Percentiles rank a stretch among this genome's conserved stretches.
phyloP scores from a whole-genome alignment of 179 eudicot species.

The Amaranthus tricolor region DNA sequence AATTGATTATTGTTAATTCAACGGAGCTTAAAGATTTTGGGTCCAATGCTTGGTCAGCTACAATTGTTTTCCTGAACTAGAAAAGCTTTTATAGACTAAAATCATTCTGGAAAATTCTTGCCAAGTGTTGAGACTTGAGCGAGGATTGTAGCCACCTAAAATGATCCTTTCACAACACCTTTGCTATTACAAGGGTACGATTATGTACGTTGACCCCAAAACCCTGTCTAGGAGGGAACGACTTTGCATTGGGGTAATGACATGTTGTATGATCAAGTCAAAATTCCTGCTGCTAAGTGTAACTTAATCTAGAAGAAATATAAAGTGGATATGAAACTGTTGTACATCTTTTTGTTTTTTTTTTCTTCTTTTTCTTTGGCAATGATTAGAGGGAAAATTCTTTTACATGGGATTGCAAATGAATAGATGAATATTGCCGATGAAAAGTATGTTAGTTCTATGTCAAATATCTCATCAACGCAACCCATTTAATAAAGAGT shows the following conservation, averaged over 20 bases:
- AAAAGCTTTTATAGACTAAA: conserved; percentile 1
- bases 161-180: neutral
- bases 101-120: conserved; percentile 1
- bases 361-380: no score
- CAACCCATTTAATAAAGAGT: no score
- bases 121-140: neutral
- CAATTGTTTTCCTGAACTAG: conserved; percentile 7
- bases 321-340: neutral
- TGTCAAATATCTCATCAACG: no score
- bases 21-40: conserved; percentile 4
- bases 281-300: neutral
- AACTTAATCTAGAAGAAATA: neutral
- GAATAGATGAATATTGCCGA: no score
- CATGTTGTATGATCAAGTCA: neutral
- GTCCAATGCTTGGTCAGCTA: neutral
- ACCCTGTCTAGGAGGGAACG: no score
- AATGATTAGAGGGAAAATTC: no score
- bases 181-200: neutral
- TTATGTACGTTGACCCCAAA: neutral
- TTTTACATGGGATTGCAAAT: no score
- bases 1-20: neutral
- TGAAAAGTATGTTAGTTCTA: no score
- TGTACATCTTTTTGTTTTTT: neutral
- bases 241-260: no score
- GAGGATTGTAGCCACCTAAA: neutral